Percentiles rank a stretch among this genome's conserved stretches.
phyloP scores from a whole-genome alignment of 352 stramenopile genomes.

The Thraustochytrium striatum region DNA sequence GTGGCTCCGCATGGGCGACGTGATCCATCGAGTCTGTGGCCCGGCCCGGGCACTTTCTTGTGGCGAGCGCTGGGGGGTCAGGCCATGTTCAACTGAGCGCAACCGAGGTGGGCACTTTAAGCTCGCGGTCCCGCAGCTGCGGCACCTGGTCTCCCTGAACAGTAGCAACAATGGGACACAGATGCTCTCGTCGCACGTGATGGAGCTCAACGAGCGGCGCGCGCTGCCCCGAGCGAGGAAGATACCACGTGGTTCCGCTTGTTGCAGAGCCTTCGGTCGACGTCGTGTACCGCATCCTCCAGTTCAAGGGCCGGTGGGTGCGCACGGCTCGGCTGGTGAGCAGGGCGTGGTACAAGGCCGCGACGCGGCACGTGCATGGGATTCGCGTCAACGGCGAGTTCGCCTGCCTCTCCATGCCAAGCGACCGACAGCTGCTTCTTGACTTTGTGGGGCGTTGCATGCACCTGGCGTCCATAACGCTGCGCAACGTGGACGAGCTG shows the following conservation, averaged over 20 bases:
- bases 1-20: not conserved
- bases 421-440: not conserved
- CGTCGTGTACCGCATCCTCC: slow-evolving; percentile 20
- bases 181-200: not conserved
- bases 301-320: slow-evolving; percentile 37
- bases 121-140: slow-evolving; percentile 11
- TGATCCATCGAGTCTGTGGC: slow-evolving; percentile 11
- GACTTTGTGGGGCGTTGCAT: slow-evolving; percentile 31
- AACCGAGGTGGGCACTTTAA: slow-evolving; percentile 14
- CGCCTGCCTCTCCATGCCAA: not conserved
- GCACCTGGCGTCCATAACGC: slow-evolving; percentile 8
- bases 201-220: not conserved
- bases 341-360: slow-evolving; percentile 8
- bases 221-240: not conserved
- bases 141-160: slow-evolving; percentile 10
- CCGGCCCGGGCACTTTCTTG: slow-evolving; percentile 21
- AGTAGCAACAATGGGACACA: not conserved
- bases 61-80: slow-evolving; percentile 1
- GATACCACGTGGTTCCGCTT: slow-evolving; percentile 16
- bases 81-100: slow-evolving; percentile 5
- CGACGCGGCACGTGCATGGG: slow-evolving; percentile 6
- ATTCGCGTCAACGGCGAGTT: slow-evolving; percentile 45
- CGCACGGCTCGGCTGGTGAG: slow-evolving; percentile 5
- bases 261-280: slow-evolving; percentile 7
- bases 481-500: slow-evolving; percentile 27